phyloP scores from a whole-genome alignment of 2,329 filamentous ascomycete genomes.

The Talaromyces rugulosus region DNA sequence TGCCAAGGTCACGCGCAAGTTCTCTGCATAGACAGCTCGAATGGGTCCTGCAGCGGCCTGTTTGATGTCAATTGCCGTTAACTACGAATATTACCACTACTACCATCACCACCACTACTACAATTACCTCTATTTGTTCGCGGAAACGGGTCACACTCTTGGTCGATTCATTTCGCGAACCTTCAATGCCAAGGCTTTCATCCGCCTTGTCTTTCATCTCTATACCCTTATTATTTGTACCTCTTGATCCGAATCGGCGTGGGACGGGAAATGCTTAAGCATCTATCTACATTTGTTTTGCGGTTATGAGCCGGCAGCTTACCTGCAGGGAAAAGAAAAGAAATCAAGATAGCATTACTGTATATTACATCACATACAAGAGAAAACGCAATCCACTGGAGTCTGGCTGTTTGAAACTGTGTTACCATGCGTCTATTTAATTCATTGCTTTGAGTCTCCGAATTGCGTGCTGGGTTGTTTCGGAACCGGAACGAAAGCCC shows the following conservation, averaged over 20 bases:
- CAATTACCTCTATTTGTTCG: background rate
- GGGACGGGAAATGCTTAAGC: background rate
- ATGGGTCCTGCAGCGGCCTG: background rate
- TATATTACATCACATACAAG: slow-evolving; percentile 1
- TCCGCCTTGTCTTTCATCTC: background rate
- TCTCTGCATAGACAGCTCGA: slow-evolving; percentile 52
- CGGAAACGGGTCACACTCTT: background rate
- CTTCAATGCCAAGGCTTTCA: background rate
- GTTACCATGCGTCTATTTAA: too few relatives aligned
- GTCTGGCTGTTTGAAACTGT: background rate
- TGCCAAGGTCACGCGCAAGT: slow-evolving; percentile 88
- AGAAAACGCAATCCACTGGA: background rate
- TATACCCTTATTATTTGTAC: background rate
- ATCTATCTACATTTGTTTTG: background rate
- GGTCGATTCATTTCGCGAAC: background rate
- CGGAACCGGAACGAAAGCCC: too few relatives aligned
- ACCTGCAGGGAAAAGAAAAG: background rate
- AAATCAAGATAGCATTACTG: background rate
- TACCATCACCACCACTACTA: background rate
- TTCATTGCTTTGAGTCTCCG: background rate
- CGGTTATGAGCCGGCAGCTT: background rate
- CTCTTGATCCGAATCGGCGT: background rate
- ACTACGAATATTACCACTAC: background rate
- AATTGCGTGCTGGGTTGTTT: background rate
- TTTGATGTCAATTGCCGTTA: background rate